A percentile compares a stretch with the other conserved stretches of the same genome.
phyloP scores from a whole-genome alignment of 2,329 filamentous ascomycete genomes.

The Triangularia setosa region DNA sequence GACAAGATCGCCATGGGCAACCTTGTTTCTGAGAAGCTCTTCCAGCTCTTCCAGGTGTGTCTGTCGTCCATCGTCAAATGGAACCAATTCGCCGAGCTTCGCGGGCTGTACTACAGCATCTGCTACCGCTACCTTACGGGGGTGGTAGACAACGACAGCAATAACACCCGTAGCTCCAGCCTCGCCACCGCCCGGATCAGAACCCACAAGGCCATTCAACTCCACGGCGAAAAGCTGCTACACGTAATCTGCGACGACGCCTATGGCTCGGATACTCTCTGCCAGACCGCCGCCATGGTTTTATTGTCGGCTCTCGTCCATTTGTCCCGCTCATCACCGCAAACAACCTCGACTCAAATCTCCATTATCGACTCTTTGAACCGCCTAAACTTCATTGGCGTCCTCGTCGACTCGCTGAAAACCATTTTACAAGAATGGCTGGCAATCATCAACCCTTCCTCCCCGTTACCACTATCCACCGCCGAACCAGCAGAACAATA shows the following conservation, averaged over 20 bases:
- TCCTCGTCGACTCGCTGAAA: constrained; percentile 84
- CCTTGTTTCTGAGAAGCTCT: constrained; percentile 81
- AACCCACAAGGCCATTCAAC: constrained; percentile 67
- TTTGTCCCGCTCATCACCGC: constrained; percentile 61
- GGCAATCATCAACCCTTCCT: constrained; percentile 40
- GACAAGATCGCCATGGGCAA: constrained; percentile 31
- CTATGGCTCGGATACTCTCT: constrained; percentile 74
- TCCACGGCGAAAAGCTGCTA: constrained; percentile 71
- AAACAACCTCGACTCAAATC: constrained; percentile 62
- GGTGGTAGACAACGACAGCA: constrained; percentile 48
- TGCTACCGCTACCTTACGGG: constrained; percentile 80
- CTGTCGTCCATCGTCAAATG: constrained; percentile 74
- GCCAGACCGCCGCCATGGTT: constrained; percentile 80
- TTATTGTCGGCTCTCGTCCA: constrained; percentile 76
- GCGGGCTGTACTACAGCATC: constrained; percentile 86
- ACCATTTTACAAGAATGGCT: constrained; percentile 70
- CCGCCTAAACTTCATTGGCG: constrained; percentile 83
- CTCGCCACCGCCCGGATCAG: constrained; percentile 48
- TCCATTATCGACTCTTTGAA: constrained; percentile 76
- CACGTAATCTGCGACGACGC: constrained; percentile 91
- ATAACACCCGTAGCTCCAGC: constrained; percentile 25
- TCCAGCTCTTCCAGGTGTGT: constrained; percentile 85
- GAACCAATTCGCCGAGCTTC: constrained; percentile 64
- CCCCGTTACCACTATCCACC: constrained; percentile 26
- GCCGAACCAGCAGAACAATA: constrained; percentile 42